These are phyloP conservation scores for Mycena floridula DNA, from an alignment of 768 basidiomycete species.

Conservation along the genomic window DNA sequence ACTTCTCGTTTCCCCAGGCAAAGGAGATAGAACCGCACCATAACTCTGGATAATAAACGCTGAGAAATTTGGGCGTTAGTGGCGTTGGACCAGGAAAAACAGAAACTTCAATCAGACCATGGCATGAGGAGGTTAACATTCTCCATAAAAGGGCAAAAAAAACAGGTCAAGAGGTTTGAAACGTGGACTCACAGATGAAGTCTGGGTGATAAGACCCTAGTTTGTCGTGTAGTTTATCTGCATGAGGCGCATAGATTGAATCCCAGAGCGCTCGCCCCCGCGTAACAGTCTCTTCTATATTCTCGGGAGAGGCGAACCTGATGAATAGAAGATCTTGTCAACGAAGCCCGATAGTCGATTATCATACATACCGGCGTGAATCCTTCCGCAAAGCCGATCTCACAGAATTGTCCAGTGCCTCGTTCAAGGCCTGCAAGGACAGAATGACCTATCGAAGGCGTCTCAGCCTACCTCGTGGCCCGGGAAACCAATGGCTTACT, in stretches of 20 bases:
- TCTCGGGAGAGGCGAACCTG: conserved; percentile 56
- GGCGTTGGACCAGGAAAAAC: conserved; percentile 1
- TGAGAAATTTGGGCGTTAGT: conserved; percentile 20
- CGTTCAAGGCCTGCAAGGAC: conserved; percentile 69
- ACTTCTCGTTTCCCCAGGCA: conserved; percentile 49
- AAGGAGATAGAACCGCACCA: conserved; percentile 70
- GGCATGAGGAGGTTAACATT: neutral
- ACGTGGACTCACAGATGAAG: conserved; percentile 72
- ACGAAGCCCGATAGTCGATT: neutral
- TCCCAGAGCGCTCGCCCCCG: conserved; percentile 76
- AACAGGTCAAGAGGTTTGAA: neutral
- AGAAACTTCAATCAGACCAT: neutral
- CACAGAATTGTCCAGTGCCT: conserved; percentile 78
- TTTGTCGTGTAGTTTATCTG: conserved; percentile 84
- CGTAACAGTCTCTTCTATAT: conserved; percentile 61
- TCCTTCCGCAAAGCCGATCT: conserved; percentile 60
- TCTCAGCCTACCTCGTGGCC: conserved; percentile 1
- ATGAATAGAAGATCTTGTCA: conserved; percentile 2
- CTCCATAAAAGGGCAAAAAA: neutral
- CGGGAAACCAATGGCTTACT: conserved; percentile 35
- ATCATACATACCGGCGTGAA: conserved; percentile 52
- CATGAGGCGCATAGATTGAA: conserved; percentile 85
- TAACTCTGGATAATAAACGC: conserved; percentile 87
- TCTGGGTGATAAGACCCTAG: conserved; percentile 87
- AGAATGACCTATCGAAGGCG: conserved; percentile 61